These are phyloP conservation scores for Periglandula ipomoeae DNA, from an alignment of 2,329 filamentous ascomycete genomes.

Conservation along the genomic window DNA sequence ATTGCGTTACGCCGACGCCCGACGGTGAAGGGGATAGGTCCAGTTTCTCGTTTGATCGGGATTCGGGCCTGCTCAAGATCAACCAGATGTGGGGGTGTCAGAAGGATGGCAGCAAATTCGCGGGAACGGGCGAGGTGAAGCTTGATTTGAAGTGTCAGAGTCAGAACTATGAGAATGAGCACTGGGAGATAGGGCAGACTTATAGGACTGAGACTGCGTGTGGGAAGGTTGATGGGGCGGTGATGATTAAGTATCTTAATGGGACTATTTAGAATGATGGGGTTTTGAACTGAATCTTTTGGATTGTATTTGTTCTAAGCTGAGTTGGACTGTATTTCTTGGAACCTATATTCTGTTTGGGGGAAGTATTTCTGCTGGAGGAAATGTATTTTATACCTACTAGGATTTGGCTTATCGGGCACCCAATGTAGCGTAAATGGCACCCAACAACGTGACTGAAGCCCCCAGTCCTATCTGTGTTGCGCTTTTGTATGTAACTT, in stretches of 20 bases:
- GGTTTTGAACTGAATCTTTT: not conserved
- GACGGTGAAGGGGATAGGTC: not conserved
- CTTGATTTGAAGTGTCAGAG: not conserved
- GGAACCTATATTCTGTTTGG: too few species aligned
- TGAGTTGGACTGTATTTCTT: too few species aligned
- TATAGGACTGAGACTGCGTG: not conserved
- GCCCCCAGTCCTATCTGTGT: too few species aligned
- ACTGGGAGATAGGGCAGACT: not conserved
- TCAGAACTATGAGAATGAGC: not conserved
- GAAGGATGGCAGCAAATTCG: conserved; percentile 1
- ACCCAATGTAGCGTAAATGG: too few species aligned
- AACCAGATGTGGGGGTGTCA: conserved; percentile 4
- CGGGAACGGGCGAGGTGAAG: not conserved
- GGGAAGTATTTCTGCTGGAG: too few species aligned
- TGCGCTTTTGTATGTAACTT: too few species aligned
- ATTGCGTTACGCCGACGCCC: not conserved
- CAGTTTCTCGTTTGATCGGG: conserved; percentile 1
- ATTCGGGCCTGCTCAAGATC: not conserved
- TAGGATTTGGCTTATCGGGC: too few species aligned
- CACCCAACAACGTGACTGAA: too few species aligned
- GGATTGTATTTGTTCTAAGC: too few species aligned
- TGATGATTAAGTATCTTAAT: not conserved
- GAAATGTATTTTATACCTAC: too few species aligned
- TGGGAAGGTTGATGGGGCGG: not conserved
- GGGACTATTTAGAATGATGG: not conserved